phyloP scores from a whole-genome alignment of 176 grass and related monocot genomes.

The Pontederia crassipes region DNA sequence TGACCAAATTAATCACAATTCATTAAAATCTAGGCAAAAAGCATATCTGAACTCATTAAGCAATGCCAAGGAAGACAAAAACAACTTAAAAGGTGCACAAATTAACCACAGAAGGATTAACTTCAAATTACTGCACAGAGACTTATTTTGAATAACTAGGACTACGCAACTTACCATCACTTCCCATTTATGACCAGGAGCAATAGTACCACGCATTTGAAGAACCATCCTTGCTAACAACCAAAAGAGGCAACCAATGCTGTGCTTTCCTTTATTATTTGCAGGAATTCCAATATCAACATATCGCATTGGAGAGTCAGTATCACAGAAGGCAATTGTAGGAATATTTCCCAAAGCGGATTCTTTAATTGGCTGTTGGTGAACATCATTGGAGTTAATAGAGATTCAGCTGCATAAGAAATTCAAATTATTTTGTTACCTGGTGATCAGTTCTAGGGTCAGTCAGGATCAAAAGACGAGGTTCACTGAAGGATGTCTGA shows the following conservation, averaged over 20 bases:
- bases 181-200: slow-evolving; percentile 3
- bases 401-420: too few relatives aligned
- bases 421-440: not conserved
- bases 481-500: slow-evolving; percentile 11
- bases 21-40: too few relatives aligned
- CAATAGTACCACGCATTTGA: slow-evolving; percentile 12
- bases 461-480: slow-evolving; percentile 8
- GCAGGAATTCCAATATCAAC: slow-evolving; percentile 16
- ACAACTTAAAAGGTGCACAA: too few relatives aligned
- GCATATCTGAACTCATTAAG: too few relatives aligned
- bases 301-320: slow-evolving; percentile 16
- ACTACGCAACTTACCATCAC: slow-evolving; percentile 1
- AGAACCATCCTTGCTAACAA: slow-evolving; percentile 11
- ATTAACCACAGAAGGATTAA: too few relatives aligned
- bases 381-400: not conserved
- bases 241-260: slow-evolving; percentile 16
- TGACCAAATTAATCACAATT: too few relatives aligned
- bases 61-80: too few relatives aligned
- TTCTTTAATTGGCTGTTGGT: slow-evolving; percentile 13
- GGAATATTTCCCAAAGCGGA: slow-evolving; percentile 10
- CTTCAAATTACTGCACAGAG: too few relatives aligned
- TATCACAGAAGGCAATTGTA: slow-evolving; percentile 16
- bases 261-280: slow-evolving; percentile 13
- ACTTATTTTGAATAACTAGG: too few relatives aligned
- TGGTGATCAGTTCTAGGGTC: slow-evolving; percentile 18